A percentile compares a stretch with the other conserved stretches of the same genome.
phyloP scores from a whole-genome alignment of 257 asterid genomes.

The Salvia miltiorrhiza region DNA sequence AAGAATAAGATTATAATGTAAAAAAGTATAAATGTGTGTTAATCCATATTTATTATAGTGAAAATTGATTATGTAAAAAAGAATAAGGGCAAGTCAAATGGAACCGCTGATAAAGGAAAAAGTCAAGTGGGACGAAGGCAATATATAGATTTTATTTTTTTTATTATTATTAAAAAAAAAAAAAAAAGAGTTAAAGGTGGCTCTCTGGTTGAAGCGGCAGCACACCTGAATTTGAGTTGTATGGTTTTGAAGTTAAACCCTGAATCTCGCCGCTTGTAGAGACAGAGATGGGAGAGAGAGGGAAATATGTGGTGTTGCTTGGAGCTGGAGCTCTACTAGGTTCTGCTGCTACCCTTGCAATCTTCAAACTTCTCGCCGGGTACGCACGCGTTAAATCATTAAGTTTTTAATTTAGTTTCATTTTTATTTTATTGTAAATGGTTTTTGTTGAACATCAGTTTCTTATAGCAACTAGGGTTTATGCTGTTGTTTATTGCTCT shows the following conservation, averaged over 20 bases:
- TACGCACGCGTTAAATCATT: background rate
- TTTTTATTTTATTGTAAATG: no score
- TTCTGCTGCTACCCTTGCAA: conserved; percentile 62
- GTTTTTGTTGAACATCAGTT: background rate
- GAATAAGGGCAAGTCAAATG: no score
- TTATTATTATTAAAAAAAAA: no score
- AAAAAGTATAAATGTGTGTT: no score
- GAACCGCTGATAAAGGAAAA: no score
- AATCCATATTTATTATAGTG: no score
- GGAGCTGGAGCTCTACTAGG: conserved; percentile 80
- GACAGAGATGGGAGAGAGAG: conserved; percentile 53
- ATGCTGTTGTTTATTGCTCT: background rate
- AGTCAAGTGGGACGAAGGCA: no score
- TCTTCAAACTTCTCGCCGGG: conserved; percentile 64
- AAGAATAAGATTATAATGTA: no score
- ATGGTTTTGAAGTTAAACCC: conserved; percentile 11
- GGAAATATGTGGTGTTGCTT: conserved; percentile 45
- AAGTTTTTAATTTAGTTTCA: background rate
- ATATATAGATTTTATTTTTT: no score
- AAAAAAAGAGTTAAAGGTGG: no score
- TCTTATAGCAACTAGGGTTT: background rate
- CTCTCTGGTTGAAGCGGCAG: no score
- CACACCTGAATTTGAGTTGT: background rate
- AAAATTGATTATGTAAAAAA: no score
- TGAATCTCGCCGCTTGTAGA: conserved; percentile 16